phyloP scores from a whole-genome alignment of 2,329 filamentous ascomycete genomes.

The Botryotinia globosa region DNA sequence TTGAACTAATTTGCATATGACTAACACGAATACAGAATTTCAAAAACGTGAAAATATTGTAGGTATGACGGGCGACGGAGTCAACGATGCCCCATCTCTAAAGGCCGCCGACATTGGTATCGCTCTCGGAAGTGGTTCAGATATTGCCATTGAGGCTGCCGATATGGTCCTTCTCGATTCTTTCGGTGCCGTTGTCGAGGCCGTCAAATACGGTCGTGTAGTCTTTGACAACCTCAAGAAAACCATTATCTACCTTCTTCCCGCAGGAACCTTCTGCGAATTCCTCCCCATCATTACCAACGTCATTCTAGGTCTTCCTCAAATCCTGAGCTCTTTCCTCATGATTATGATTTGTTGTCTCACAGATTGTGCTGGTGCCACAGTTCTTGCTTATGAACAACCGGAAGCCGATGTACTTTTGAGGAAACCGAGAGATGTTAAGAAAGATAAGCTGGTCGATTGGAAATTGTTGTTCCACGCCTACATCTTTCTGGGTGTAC shows the following conservation, averaged over 20 bases:
- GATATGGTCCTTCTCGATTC: conserved; percentile 65
- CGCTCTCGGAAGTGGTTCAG: conserved; percentile 55
- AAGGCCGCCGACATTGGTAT: conserved; percentile 65
- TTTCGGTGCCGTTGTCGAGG: conserved; percentile 69
- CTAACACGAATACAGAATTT: conserved; percentile 22
- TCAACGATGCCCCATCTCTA: conserved; percentile 52
- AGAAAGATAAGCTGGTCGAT: conserved; percentile 69
- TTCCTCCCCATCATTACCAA: conserved; percentile 59
- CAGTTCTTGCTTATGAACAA: conserved; percentile 70
- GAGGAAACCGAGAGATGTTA: conserved; percentile 63
- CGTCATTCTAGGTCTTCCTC: conserved; percentile 57
- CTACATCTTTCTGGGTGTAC: conserved; percentile 66
- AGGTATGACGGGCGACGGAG: conserved; percentile 50
- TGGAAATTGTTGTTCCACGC: conserved; percentile 68
- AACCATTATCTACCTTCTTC: conserved; percentile 57
- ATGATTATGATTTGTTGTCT: conserved; percentile 56
- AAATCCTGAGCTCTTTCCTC: conserved; percentile 56
- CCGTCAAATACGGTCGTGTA: conserved; percentile 68
- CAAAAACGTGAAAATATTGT: conserved; percentile 55
- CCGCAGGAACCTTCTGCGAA: conserved; percentile 57
- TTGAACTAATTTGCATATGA: background rate
- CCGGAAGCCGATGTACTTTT: conserved; percentile 72
- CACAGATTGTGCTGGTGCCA: conserved; percentile 71
- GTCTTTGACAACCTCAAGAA: conserved; percentile 82
- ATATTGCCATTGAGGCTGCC: conserved; percentile 60